Base-by-base conservation (phyloP, 139 green algal species). In the Chlorella sp. region DNA sequence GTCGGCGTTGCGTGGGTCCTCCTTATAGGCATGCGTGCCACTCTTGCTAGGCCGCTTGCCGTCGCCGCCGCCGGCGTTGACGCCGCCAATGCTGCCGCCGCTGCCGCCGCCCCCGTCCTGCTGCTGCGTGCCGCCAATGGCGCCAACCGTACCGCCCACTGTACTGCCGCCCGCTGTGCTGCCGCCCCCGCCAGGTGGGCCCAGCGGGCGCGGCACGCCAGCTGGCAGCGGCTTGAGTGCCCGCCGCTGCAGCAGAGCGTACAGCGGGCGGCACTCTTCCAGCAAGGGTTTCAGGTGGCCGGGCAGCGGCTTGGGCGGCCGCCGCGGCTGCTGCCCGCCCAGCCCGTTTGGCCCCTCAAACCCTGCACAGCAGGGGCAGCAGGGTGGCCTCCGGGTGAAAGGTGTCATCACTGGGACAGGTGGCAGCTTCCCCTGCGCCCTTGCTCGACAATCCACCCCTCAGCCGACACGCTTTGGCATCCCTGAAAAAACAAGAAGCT, bases 241-340 rank as follows among this genome's bases (percentile, higher is more conserved):
- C 64, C 92, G 88, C 24, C 77, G 64, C 30, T 85, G 53, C 81
- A 96, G 91, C 60, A 96, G 42, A 24, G 93, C 90, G 64, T 92
- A 96, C 30, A 95, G 88, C 36, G 94, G 89, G 53, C 92, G 91
- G 91, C 94, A 96, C 91, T 97, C 95, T 39, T 93, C 91, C 24
- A 97, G 90, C 89, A 97, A 88, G 21, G 92, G 92, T 75, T 92
- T 91, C 21, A 96, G 86, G 40, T 85, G 34, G 37, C 88, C 40
- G 3, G 92, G 90, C 76, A 97, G 80, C 15, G 92, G 91, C 88
- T 89, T 40, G 66, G 30, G 61, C 89, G 32, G 42, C 53, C 75
- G 83, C 34, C 7, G 42, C 83, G 60, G 2, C 81, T 61, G 40
- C 42, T 39, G 42, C 30, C 34, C 42, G 64, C 42, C 36, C 24